Evolutionary conservation across 108 stramenopile genomes (phyloP), one percentile per base, ranked within the genome.

Genomic region (Bacterosira constricta): DNA sequence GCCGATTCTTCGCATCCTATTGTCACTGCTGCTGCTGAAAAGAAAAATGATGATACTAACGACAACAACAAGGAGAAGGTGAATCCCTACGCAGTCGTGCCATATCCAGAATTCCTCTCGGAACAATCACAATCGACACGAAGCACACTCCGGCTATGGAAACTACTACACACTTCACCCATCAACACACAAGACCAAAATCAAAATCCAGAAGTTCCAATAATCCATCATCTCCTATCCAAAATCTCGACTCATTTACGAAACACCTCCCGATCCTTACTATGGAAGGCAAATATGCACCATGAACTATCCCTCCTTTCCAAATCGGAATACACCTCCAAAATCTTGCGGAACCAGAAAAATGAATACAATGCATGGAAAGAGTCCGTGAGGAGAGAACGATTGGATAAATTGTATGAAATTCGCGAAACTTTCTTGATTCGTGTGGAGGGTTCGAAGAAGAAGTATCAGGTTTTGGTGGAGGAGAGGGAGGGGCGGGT

Each of bases 271-370:
- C 80, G 80, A 7, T 68, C 79, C 35, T 39, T 85, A 17, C 15
- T 66, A 29, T 85, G 84, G 84, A 85, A 85, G 38, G 55, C 55
- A 12, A 70, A 81, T 26, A 85, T 85, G 84, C 69, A 77, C 32
- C 15, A 63, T 21, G 75, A 77, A 52, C 20, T 85, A 5, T 59
- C 69, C 49, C 37, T 25, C 23, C 47, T 81, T 25, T 75, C 79
- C 13, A 59, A 58, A 13, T 21, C 60, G 6, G 84, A 85, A 41
- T 47, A 70, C 23, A 63, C 31, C 15, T 66, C 35, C 23, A 47
- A 37, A 35, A 37, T 42, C 8, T 15, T 29, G 13, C 53, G 75
- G 9, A 7, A 39, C 23, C 58, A 60, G 10, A 32, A 42, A 15
- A 30, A 23, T 8, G 66, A 81, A 30, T 70, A 81, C 26, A 54